These are phyloP conservation scores for Elaeis oleifera DNA, from an alignment of 202 grass and related monocot species.

Conservation along the genomic window DNA sequence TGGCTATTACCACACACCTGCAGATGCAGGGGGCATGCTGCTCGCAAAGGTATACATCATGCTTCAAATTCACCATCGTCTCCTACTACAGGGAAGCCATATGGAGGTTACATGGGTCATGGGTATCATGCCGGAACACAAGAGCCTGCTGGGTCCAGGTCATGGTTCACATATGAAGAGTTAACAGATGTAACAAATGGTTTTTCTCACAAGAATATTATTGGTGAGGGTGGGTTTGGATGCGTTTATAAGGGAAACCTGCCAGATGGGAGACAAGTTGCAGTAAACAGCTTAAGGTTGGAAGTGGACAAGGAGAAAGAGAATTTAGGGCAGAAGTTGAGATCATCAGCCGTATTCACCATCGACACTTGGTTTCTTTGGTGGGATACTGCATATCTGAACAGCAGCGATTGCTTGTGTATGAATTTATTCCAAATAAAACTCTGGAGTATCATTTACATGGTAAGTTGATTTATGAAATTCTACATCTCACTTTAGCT, in stretches of 20 bases:
- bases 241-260: conserved; percentile 61
- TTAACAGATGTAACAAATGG: conserved; percentile 46
- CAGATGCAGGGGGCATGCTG: neutral
- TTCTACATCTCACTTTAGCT: conserved; percentile 1
- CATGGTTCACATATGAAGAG: conserved; percentile 67
- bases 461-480: conserved; percentile 22
- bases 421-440: conserved; percentile 62
- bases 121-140: neutral
- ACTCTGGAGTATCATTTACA: conserved; percentile 76
- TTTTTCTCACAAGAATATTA: conserved; percentile 48
- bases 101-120: neutral
- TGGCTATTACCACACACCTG: neutral
- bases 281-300: conserved; percentile 73
- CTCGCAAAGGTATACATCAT: conserved; percentile 21
- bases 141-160: conserved; percentile 27
- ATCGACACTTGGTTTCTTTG: conserved; percentile 73
- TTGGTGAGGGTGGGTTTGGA: conserved; percentile 82
- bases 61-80: conserved; percentile 14
- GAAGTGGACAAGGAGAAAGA: conserved; percentile 50
- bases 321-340: conserved; percentile 72
- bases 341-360: conserved; percentile 85
- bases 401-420: conserved; percentile 58
- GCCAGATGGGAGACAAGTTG: conserved; percentile 52
- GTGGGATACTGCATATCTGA: conserved; percentile 64
- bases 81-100: conserved; percentile 24